Evolutionary conservation across 1,284 basidiomycete species (phyloP).

Genomic region (Malassezia cuniculi): DNA sequence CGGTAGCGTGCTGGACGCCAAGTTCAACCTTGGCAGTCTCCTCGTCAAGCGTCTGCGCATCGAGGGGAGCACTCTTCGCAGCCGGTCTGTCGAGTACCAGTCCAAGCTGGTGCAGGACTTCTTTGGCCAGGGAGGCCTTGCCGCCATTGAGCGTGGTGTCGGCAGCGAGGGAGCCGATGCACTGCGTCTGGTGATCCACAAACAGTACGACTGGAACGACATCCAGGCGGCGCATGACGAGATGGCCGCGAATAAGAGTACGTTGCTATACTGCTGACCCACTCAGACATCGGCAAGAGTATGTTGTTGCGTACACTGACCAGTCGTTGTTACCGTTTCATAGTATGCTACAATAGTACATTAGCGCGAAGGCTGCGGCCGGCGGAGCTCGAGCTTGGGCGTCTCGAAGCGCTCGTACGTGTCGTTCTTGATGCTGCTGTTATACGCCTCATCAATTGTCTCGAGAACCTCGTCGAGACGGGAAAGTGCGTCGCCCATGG

Average conservation of each 20-base stretch:
- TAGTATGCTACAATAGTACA: neutral
- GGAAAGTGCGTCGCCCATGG: slow-evolving; percentile 31
- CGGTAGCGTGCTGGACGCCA: slow-evolving; percentile 54
- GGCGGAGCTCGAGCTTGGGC: slow-evolving; percentile 16
- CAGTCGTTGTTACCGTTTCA: slow-evolving; percentile 8
- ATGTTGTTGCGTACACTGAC: slow-evolving; percentile 12
- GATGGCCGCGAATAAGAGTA: slow-evolving; percentile 68
- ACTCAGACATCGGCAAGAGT: slow-evolving; percentile 49
- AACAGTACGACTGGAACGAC: slow-evolving; percentile 67
- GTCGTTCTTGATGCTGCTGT: slow-evolving; percentile 20
- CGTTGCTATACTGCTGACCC: neutral
- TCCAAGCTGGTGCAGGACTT: slow-evolving; percentile 61
- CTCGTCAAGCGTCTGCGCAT: slow-evolving; percentile 76
- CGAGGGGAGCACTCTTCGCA: slow-evolving; percentile 75
- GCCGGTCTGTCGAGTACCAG: slow-evolving; percentile 68
- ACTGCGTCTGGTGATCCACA: slow-evolving; percentile 25
- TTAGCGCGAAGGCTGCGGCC: slow-evolving; percentile 5
- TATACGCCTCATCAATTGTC: slow-evolving; percentile 31
- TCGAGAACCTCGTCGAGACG: slow-evolving; percentile 34
- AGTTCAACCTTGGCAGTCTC: slow-evolving; percentile 58
- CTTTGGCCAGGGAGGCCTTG: slow-evolving; percentile 20
- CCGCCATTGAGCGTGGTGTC: slow-evolving; percentile 12
- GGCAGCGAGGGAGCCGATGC: neutral
- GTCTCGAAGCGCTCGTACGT: slow-evolving; percentile 22
- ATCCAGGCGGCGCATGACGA: slow-evolving; percentile 71